Evolutionary conservation across 192 early-diverging fungal genomes (phyloP).

Genomic region (Coemansia sp.): DNA sequence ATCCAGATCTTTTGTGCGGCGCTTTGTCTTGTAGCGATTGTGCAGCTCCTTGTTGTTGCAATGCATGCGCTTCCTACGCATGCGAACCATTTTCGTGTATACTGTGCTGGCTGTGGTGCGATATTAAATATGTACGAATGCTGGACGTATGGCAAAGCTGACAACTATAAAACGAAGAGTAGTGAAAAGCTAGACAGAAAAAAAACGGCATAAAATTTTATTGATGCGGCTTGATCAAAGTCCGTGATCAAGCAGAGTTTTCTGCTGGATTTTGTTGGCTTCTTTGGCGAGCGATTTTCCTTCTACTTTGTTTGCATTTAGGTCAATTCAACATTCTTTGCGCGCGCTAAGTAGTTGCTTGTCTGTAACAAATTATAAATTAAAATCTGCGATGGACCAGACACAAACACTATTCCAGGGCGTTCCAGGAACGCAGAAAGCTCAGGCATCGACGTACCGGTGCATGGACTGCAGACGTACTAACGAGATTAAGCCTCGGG

Average conservation of each 20-base stretch:
- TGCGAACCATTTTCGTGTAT: constrained; percentile 32
- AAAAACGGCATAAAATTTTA: neutral
- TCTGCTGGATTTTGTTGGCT: neutral
- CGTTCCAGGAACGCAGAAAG: constrained; percentile 2
- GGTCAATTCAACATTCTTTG: neutral
- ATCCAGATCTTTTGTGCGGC: constrained; percentile 90
- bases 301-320: constrained; percentile 8
- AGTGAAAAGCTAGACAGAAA: neutral
- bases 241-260: constrained; percentile 16
- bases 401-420: constrained; percentile 8
- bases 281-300: neutral
- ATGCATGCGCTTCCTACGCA: constrained; percentile 54
- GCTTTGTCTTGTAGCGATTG: constrained; percentile 78
- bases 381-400: constrained; percentile 5
- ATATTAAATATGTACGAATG: constrained; percentile 1
- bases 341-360: neutral
- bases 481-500: constrained; percentile 90
- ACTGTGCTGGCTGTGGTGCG: neutral
- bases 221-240: neutral
- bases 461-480: constrained; percentile 75
- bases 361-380: neutral
- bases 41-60: constrained; percentile 69
- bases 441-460: constrained; percentile 26
- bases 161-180: neutral
- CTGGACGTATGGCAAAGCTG: neutral